phyloP scores from a whole-genome alignment of 768 basidiomycete genomes.

The Suillus brevipes region DNA sequence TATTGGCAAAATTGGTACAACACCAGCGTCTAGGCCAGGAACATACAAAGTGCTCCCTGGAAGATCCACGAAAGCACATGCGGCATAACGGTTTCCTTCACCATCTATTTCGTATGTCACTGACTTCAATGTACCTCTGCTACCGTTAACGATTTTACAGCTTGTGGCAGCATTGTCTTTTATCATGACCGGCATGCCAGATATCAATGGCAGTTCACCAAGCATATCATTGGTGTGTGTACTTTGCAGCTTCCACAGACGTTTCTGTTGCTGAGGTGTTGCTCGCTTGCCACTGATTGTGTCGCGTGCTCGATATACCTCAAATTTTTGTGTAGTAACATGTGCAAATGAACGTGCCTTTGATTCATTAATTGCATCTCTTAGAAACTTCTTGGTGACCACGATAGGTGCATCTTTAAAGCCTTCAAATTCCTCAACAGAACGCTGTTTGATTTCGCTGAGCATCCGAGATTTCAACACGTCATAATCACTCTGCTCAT shows the following conservation, averaged over 20 bases:
- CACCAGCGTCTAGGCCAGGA: neutral
- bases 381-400: neutral
- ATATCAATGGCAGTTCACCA: neutral
- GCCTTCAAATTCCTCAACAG: rapidly evolving
- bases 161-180: neutral
- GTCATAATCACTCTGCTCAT: no score
- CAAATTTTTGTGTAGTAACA: rapidly evolving
- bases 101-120: neutral
- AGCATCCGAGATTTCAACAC: neutral
- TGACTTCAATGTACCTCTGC: neutral
- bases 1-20: neutral
- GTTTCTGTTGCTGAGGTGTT: neutral
- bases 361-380: neutral
- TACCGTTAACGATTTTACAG: neutral
- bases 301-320: neutral
- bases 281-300: no score
- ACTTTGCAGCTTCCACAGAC: neutral
- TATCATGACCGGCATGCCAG: neutral
- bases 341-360: neutral
- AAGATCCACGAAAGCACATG: neutral
- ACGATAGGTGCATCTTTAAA: neutral
- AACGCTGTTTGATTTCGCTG: rapidly evolving
- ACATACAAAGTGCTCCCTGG: neutral
- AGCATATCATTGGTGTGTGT: neutral
- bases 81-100: neutral